Conservation (phyloP, 345 rosid genomes). For the Erucastrum elatum region DNA sequence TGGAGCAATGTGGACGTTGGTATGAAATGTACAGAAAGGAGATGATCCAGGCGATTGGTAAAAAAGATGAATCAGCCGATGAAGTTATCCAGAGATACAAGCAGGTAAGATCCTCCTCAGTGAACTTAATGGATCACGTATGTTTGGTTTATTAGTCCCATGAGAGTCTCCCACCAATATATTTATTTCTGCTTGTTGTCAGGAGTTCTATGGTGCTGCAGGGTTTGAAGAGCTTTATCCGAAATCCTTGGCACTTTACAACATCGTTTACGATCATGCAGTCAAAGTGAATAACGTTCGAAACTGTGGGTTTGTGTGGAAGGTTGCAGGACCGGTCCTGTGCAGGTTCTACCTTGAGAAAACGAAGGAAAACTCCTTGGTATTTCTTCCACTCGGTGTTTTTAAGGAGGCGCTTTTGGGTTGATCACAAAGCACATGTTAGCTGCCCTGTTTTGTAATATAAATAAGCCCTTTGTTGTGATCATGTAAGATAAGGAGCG, state of each 20-base stretch:
- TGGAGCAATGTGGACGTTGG: constrained; percentile 38
- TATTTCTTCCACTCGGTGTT: constrained; percentile 42
- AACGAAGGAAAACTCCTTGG: constrained; percentile 24
- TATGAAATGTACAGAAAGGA: constrained; percentile 51
- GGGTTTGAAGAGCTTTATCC: constrained; percentile 48
- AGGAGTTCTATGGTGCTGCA: constrained; percentile 45
- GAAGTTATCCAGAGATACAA: constrained; percentile 49
- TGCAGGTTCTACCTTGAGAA: constrained; percentile 38
- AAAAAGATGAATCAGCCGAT: constrained; percentile 28
- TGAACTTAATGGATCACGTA: background rate
- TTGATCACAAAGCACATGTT: constrained; percentile 5
- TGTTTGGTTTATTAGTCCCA: background rate
- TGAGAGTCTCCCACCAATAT: background rate
- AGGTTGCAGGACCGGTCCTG: constrained; percentile 63
- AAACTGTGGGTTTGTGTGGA: constrained; percentile 61
- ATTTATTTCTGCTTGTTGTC: background rate
- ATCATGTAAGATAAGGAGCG: constrained; percentile 10
- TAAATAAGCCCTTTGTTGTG: constrained; percentile 10
- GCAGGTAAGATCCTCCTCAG: constrained; percentile 45
- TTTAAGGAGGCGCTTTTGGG: constrained; percentile 45
- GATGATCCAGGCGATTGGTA: constrained; percentile 44
- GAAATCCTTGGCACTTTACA: constrained; percentile 60
- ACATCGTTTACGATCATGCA: constrained; percentile 51
- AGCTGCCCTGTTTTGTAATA: background rate
- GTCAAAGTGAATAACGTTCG: background rate